Evolutionary conservation across 345 rosid genomes (phyloP).

Genomic region (Orychophragmus violaceus): DNA sequence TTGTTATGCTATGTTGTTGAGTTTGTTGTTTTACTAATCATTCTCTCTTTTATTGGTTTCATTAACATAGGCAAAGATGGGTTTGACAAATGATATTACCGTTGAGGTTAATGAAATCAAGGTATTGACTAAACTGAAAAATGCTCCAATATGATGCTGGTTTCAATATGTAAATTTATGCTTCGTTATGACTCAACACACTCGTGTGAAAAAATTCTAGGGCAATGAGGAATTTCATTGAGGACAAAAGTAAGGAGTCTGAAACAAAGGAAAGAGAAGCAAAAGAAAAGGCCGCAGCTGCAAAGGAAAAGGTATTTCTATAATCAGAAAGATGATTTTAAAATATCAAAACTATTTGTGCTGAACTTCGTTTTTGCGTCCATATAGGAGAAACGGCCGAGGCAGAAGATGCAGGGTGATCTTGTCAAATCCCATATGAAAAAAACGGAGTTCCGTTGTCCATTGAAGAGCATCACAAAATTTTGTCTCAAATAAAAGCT

Average conservation of each 20-base stretch:
- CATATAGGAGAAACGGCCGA: slow-evolving; percentile 59
- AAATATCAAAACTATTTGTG: neutral
- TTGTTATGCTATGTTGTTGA: no score
- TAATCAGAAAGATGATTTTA: neutral
- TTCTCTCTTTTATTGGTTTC: no score
- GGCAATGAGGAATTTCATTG: neutral
- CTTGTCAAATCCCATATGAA: slow-evolving; percentile 49
- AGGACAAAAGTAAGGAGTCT: slow-evolving; percentile 24
- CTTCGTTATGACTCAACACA: neutral
- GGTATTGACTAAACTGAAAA: no score
- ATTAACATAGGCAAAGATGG: no score
- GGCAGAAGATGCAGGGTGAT: slow-evolving; percentile 49
- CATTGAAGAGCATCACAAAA: no score
- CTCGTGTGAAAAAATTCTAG: neutral
- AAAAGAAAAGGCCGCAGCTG: slow-evolving; percentile 30
- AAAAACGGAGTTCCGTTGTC: no score
- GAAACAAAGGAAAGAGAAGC: neutral
- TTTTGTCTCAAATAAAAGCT: slow-evolving; percentile 45
- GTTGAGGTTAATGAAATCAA: no score
- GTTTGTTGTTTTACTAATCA: no score
- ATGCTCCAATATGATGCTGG: no score
- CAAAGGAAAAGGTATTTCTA: slow-evolving; percentile 48
- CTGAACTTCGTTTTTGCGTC: neutral
- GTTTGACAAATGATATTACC: no score
- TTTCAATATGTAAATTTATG: no score